Base-by-base conservation (phyloP, 1,139 yeast genomes). In the Diutina sp. region DNA sequence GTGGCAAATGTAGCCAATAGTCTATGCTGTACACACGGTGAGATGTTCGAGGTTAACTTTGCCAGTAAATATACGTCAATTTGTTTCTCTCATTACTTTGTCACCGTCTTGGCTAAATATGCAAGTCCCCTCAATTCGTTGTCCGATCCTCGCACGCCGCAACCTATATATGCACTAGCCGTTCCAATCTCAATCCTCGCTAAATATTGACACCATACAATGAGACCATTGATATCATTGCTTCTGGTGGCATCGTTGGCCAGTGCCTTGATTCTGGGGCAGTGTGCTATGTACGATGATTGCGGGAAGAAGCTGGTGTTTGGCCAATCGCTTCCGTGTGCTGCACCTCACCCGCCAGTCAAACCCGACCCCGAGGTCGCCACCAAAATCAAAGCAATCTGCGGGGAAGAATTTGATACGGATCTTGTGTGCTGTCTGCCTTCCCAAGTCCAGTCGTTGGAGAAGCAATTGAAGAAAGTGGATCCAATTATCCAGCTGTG, bases 401-500 rank as follows among this genome's bases (percentile, higher is more conserved):
- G 98, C 71, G 97, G 98, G 1, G 77, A 64, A 2, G 61, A 73
- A 1, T 79, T 78, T 46, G 88, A 89, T 79, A 70, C 71, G 3
- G 65, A 63, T 14, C 61, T 58, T 2, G 71, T 76, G n/a, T 77
- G 81, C 61, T 77, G 81, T 61, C 68, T 77, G 0, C 62, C 67
- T 35, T 70, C 66, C 32, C 81, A 77, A 60, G 61, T 76, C 25
- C 56, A 61, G 11, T 64, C 63, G 28, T 66, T 76, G 58, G 73
- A 73, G 57, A 61, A 71, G 51, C 87, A 85, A 65, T 71, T 93
- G 58, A 82, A 84, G 62, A 83, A 82, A 60, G 96, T 87, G 0
- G 95, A 87, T 59, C 82, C 90, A 0, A 70, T 93, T 48, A 86
- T 93, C 50, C 82, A 95, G 29, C 87, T 97, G 5, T 93, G 99